Base-by-base conservation (phyloP, 2,329 filamentous ascomycete genomes). In the Fusarium newnesense region DNA sequence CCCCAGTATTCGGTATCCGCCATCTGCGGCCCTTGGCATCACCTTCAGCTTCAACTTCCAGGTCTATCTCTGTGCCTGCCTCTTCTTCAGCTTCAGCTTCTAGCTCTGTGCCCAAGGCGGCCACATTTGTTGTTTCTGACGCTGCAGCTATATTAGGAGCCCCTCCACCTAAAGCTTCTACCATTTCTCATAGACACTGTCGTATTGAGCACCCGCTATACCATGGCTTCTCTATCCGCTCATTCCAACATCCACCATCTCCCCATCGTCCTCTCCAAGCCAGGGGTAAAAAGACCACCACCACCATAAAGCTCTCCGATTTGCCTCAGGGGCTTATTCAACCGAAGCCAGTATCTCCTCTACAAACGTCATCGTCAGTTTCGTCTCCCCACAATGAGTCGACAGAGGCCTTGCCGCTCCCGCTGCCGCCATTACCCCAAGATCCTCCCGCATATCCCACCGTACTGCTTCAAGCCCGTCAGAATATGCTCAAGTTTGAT, bases 401-500 rank as follows among this genome's bases (percentile, higher is more conserved):
- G 50, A 65, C 66, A 50, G 61, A 67, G 47, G 28, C 50, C 46
- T 65, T 66, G 42, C 60, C 58, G 46, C 64, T 63, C 68, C 19
- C 64, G 42, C 54, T 34, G 34, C 72, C 75, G 34, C 52, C 46
- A 10, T 64, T 78, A 42, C 81, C 91, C 36, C 77, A 84, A 62
- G 80, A 84, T 69, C 82, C 84, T 61, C 83, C 89, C 21, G 79
- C 84, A 9, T 98, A 98, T 81, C 95, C 96, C 21, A 93, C 94
- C n/a, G 93, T 98, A 53, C 85, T 98, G 65, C 90, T 94, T 79
- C 95, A 97, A 80, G 96, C 94, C 34, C 90, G 91, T 64, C 94
- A 91, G 75, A 97, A 97, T 83, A 97, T 98, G 92, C 88, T 91
- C 75, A 95, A 93, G 78, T 98, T 97, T 83, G 90, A 91, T 77